Conservation (phyloP, 1,284 basidiomycete species). For the Apiotrichum mycotoxinovorans region DNA sequence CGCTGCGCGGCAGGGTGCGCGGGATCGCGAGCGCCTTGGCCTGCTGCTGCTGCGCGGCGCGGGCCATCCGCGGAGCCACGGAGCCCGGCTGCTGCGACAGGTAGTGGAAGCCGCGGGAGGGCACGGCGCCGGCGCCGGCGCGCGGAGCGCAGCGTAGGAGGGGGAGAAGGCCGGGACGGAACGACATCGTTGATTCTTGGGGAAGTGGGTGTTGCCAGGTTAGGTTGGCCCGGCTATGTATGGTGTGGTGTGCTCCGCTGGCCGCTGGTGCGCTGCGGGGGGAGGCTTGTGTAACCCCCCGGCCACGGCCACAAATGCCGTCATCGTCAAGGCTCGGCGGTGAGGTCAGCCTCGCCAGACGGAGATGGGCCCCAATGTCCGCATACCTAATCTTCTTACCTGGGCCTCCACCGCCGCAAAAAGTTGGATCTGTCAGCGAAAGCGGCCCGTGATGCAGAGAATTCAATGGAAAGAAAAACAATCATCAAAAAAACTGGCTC, state of each 20-base stretch:
- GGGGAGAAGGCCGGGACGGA: constrained; percentile 26
- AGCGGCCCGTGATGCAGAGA: neutral
- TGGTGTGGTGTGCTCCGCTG: too few relatives aligned
- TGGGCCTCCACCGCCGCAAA: neutral
- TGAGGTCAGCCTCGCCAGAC: too few relatives aligned
- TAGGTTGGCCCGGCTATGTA: neutral
- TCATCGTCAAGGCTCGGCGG: too few relatives aligned
- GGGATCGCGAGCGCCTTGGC: neutral
- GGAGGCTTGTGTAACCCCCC: too few relatives aligned
- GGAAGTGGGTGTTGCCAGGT: neutral
- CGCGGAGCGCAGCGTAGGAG: constrained; percentile 16
- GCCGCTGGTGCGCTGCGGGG: too few relatives aligned
- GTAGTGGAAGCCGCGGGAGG: constrained; percentile 22
- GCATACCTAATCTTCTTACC: too few relatives aligned
- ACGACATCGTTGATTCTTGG: constrained; percentile 22
- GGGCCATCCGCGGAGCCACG: too few relatives aligned
- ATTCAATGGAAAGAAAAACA: constrained; percentile 3
- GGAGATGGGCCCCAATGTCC: too few relatives aligned
- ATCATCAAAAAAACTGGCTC: neutral
- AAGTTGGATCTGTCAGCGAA: neutral
- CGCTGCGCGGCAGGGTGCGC: constrained; percentile 9
- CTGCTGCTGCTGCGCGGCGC: constrained; percentile 4
- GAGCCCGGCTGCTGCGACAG: constrained; percentile 7
- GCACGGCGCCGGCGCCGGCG: constrained; percentile 6
- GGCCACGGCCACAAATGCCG: too few relatives aligned